These are phyloP conservation scores for Microglena sp. DNA, from an alignment of 139 green algal genomes.

Conservation along the genomic window DNA sequence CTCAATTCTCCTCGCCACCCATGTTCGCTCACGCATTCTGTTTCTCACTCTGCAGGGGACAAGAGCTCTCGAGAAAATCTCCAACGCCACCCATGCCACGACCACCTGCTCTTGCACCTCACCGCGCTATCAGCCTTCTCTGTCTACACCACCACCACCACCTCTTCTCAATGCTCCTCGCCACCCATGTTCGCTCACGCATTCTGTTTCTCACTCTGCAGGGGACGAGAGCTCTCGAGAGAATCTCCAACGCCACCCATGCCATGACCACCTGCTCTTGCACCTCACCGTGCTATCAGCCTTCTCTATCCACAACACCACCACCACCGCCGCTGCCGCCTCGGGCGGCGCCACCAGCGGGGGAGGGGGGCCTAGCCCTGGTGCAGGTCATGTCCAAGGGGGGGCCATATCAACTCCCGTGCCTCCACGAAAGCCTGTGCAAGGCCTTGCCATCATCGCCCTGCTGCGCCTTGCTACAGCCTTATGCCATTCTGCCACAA, in stretches of 20 bases:
- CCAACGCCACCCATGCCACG: no score
- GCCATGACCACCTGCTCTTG: slow-evolving; percentile 24
- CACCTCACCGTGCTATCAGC: slow-evolving; percentile 30
- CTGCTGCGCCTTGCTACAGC: slow-evolving; percentile 11
- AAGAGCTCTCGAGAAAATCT: no score
- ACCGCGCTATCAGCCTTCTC: no score
- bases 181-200: not conserved
- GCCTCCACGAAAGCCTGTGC: not conserved
- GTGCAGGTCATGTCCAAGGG: not conserved
- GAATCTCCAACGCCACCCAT: not conserved
- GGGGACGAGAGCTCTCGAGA: slow-evolving; percentile 3
- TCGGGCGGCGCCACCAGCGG: not conserved
- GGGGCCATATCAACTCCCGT: not conserved
- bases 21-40: no score
- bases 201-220: not conserved
- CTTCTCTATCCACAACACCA: slow-evolving; percentile 21
- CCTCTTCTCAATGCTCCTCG: not conserved
- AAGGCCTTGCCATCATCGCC: not conserved
- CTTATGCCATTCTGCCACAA: not conserved
- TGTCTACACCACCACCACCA: not conserved
- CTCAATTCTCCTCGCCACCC: no score
- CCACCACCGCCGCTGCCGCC: not conserved
- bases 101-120: no score
- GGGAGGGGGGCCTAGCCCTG: no score
- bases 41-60: no score